Percentiles rank a stretch among this genome's conserved stretches.
phyloP scores from a whole-genome alignment of 768 basidiomycete genomes.

The Lactarius deliciosus region DNA sequence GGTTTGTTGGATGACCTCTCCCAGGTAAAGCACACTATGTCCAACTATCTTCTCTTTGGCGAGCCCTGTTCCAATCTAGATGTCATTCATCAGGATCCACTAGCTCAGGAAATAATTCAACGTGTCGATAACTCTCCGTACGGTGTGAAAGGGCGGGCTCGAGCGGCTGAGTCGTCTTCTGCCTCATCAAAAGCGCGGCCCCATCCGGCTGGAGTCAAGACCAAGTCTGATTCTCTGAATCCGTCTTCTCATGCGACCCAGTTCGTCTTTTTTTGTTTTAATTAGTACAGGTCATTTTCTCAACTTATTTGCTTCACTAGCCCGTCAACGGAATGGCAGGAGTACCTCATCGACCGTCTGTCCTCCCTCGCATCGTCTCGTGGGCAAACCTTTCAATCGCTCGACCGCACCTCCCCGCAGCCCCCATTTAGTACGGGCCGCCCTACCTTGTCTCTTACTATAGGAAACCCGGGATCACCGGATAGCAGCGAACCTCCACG shows the following conservation, averaged over 20 bases:
- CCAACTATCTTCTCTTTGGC: not conserved
- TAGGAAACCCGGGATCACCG: slow-evolving; percentile 8
- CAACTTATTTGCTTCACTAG: slow-evolving; percentile 37
- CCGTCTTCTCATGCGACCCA: slow-evolving; percentile 50
- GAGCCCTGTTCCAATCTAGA: slow-evolving; percentile 2
- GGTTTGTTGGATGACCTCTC: slow-evolving; percentile 42
- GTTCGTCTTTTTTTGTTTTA: slow-evolving; percentile 42
- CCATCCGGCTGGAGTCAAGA: slow-evolving; percentile 29
- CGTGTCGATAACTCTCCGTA: slow-evolving; percentile 82
- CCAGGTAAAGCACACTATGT: slow-evolving; percentile 32
- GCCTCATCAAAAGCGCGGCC: slow-evolving; percentile 32
- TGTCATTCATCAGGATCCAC: slow-evolving; percentile 52
- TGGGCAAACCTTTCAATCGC: slow-evolving; percentile 31
- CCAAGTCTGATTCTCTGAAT: slow-evolving; percentile 23
- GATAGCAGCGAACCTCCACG: slow-evolving; percentile 23
- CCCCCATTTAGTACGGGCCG: slow-evolving; percentile 7
- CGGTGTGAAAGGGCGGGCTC: slow-evolving; percentile 68
- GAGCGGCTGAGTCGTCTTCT: slow-evolving; percentile 37
- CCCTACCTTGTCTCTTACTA: slow-evolving; percentile 22
- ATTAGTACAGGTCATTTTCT: slow-evolving; percentile 4
- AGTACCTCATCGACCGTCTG: slow-evolving; percentile 48
- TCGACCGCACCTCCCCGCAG: slow-evolving; percentile 26
- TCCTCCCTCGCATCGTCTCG: slow-evolving; percentile 33
- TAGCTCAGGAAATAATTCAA: slow-evolving; percentile 76
- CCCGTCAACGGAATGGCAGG: slow-evolving; percentile 85